Percentiles rank a stretch among this genome's conserved stretches.
Evolutionary conservation across 805 yeast species (phyloP).

Genomic region (Hanseniaspora clermontiae): DNA sequence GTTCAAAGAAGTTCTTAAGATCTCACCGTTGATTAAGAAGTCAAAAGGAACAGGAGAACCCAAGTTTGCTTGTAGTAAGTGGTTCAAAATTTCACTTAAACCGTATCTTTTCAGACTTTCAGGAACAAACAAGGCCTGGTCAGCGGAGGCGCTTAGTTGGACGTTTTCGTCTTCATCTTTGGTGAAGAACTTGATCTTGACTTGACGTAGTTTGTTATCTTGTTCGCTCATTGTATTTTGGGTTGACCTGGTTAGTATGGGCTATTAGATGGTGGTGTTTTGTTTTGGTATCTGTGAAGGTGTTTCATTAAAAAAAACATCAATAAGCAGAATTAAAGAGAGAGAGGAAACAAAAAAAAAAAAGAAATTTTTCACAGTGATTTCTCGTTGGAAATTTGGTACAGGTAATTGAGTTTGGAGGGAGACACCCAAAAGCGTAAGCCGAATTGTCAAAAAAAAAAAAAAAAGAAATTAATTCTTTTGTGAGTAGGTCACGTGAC

Average conservation of each 20-base stretch:
- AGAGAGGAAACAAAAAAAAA: too few relatives aligned
- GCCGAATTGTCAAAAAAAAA: too few relatives aligned
- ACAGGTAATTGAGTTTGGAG: too few relatives aligned
- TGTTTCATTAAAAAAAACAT: background rate
- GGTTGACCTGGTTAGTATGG: too few relatives aligned
- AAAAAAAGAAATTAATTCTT: too few relatives aligned
- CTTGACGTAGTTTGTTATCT: conserved; percentile 34
- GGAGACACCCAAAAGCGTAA: too few relatives aligned
- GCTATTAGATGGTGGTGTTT: background rate
- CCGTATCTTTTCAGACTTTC: conserved; percentile 78
- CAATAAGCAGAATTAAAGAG: too few relatives aligned
- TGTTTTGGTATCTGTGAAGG: background rate
- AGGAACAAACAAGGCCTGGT: conserved; percentile 80
- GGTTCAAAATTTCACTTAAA: conserved; percentile 88
- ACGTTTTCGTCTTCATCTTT: conserved; percentile 66
- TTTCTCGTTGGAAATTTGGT: too few relatives aligned
- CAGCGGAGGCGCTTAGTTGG: conserved; percentile 47
- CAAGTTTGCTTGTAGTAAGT: conserved; percentile 41
- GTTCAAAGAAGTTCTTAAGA: conserved; percentile 65
- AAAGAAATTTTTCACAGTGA: background rate
- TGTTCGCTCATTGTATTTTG: conserved; percentile 13
- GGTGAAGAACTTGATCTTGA: conserved; percentile 72
- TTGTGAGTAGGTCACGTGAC: background rate
- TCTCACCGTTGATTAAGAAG: conserved; percentile 73
- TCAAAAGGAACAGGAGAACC: conserved; percentile 69